Evolutionary conservation across 2,329 filamentous ascomycete species (phyloP).

Genomic region (Colletotrichum sp.): DNA sequence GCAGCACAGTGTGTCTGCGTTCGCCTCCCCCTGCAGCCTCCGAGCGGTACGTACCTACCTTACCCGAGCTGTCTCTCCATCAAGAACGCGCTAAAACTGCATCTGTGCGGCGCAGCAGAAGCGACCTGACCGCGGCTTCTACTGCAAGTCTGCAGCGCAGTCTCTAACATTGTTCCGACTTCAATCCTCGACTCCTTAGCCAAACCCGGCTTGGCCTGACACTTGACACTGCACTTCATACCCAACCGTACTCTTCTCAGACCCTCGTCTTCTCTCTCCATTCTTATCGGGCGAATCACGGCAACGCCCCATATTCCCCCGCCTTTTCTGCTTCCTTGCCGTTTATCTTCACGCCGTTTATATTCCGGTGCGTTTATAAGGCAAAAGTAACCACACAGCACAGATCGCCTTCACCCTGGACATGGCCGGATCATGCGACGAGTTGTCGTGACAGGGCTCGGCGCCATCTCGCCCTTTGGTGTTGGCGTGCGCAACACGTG

Average conservation of each 20-base stretch:
- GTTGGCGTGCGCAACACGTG: slow-evolving; percentile 80
- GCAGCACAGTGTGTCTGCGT: slow-evolving; percentile 1
- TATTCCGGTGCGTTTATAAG: not conserved
- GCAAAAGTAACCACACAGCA: slow-evolving; percentile 2
- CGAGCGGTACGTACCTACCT: not conserved
- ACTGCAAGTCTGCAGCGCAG: not conserved
- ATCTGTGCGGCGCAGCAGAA: slow-evolving; percentile 16
- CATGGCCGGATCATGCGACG: slow-evolving; percentile 63
- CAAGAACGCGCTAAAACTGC: slow-evolving; percentile 8
- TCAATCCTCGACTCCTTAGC: not conserved
- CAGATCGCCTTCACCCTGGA: slow-evolving; percentile 18
- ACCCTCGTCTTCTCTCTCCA: not conserved
- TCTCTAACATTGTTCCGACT: slow-evolving; percentile 16
- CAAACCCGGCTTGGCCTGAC: not conserved
- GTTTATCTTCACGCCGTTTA: not conserved
- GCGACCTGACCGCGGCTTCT: not conserved
- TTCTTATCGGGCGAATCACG: not conserved
- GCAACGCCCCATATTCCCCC: not conserved
- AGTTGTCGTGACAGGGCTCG: slow-evolving; percentile 84
- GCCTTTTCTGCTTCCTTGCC: not conserved
- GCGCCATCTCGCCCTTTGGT: slow-evolving; percentile 82
- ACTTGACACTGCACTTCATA: not conserved
- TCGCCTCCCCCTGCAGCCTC: not conserved
- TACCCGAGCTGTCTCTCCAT: not conserved
- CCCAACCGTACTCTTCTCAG: not conserved